These are phyloP conservation scores for Phytophthora brassicae DNA, from an alignment of 352 stramenopile genomes.

Conservation along the genomic window DNA sequence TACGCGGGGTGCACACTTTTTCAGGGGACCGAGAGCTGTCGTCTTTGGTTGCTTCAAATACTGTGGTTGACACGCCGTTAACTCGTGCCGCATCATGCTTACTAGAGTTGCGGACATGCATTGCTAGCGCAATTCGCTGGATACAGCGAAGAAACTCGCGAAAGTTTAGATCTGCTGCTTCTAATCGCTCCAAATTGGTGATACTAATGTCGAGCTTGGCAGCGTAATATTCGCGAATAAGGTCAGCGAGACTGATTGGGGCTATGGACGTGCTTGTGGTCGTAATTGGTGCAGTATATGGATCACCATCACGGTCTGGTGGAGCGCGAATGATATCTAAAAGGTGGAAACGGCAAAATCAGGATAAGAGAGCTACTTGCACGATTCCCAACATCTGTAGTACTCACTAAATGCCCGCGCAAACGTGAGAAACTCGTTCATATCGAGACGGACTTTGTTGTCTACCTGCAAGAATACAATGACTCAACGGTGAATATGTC, in stretches of 20 bases:
- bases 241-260: constrained; percentile 61
- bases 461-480: constrained; percentile 37
- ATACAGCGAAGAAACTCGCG: constrained; percentile 74
- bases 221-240: constrained; percentile 72
- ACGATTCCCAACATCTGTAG: background rate
- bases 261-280: constrained; percentile 35
- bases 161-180: constrained; percentile 62
- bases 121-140: constrained; percentile 66
- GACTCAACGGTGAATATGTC: background rate
- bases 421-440: constrained; percentile 71
- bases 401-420: constrained; percentile 67
- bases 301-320: constrained; percentile 54
- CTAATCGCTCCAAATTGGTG: constrained; percentile 44
- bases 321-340: constrained; percentile 54
- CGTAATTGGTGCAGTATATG: constrained; percentile 36
- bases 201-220: constrained; percentile 79
- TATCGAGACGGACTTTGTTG: constrained; percentile 49
- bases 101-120: constrained; percentile 43
- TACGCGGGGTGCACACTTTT: constrained; percentile 25
- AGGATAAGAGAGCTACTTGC: background rate
- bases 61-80: constrained; percentile 47
- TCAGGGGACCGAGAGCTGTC: constrained; percentile 31
- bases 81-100: constrained; percentile 12
- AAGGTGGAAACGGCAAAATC: background rate
- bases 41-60: constrained; percentile 58